Evolutionary conservation across 352 stramenopile genomes (phyloP).

Genomic region (Phytophthora pini): DNA sequence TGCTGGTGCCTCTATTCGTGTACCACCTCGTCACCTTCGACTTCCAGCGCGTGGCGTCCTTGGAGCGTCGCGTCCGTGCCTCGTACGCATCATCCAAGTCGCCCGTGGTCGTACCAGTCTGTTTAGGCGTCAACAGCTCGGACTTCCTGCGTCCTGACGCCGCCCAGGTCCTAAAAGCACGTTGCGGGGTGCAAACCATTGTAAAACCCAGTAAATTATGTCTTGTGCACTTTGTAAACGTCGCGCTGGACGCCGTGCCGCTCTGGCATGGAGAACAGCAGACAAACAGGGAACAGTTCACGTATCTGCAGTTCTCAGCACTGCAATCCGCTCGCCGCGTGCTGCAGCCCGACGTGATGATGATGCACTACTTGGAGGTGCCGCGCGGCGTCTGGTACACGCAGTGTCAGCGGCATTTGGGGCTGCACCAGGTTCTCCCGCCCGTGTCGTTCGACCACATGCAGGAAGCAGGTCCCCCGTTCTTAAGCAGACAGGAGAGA

Average conservation of each 20-base stretch:
- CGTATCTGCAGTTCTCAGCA: constrained; percentile 49
- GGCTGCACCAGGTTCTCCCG: constrained; percentile 45
- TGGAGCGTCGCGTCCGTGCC: constrained; percentile 7
- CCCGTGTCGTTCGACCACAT: constrained; percentile 26
- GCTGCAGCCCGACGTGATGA: constrained; percentile 37
- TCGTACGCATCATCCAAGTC: too few species aligned
- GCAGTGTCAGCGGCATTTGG: constrained; percentile 52
- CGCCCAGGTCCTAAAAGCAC: not conserved
- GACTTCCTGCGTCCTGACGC: constrained; percentile 21
- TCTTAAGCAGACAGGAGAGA: constrained; percentile 17
- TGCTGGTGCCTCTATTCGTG: constrained; percentile 35
- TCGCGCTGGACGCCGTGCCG: constrained; percentile 35
- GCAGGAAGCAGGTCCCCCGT: constrained; percentile 2
- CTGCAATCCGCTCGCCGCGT: constrained; percentile 37
- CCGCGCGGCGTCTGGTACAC: constrained; percentile 54
- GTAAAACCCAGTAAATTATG: constrained; percentile 5
- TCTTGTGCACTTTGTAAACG: constrained; percentile 48
- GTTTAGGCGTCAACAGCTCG: constrained; percentile 30
- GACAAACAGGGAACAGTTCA: constrained; percentile 31
- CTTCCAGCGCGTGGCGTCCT: constrained; percentile 14
- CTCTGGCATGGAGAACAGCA: constrained; percentile 4
- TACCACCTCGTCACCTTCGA: constrained; percentile 46
- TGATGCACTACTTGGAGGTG: constrained; percentile 48
- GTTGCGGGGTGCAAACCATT: not conserved
- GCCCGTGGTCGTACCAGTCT: constrained; percentile 11